Percentiles rank a stretch among this genome's conserved stretches.
phyloP scores from a whole-genome alignment of 495 filamentous ascomycete genomes.

The Hyaloscypha variabilis region DNA sequence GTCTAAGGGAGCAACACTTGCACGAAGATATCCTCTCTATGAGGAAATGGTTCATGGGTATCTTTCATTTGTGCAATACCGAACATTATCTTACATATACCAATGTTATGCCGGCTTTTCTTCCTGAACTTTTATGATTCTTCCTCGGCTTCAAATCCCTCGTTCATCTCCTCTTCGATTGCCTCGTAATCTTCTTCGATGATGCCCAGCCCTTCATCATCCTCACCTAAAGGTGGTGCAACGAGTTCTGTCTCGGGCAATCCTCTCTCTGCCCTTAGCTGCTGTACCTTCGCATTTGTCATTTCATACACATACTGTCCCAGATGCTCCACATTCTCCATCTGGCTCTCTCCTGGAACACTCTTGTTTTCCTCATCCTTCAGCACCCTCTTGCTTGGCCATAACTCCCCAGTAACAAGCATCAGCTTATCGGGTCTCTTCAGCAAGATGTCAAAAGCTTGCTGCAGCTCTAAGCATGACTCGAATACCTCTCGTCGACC shows the following conservation, averaged over 20 bases:
- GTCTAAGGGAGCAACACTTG: no score
- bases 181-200: conserved; percentile 15
- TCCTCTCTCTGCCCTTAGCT: conserved; percentile 46
- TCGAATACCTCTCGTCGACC: conserved; percentile 90
- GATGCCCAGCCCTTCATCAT: conserved; percentile 24
- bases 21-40: no score
- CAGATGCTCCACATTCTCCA: conserved; percentile 92
- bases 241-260: conserved; percentile 30
- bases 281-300: conserved; percentile 77
- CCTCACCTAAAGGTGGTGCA: conserved; percentile 28
- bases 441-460: conserved; percentile 77
- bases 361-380: conserved; percentile 53
- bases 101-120: conserved; percentile 1
- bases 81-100: conserved; percentile 14
- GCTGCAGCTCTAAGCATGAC: conserved; percentile 81
- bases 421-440: conserved; percentile 75
- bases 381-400: conserved; percentile 64
- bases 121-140: conserved; percentile 8
- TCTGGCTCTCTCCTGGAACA: conserved; percentile 56
- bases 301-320: conserved; percentile 98
- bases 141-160: conserved; percentile 22
- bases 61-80: background rate
- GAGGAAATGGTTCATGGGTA: background rate
- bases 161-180: conserved; percentile 12
- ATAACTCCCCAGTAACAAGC: conserved; percentile 85